A percentile compares a stretch with the other conserved stretches of the same genome.
These are phyloP conservation scores for Gynochthodes officinalis DNA, from an alignment of 257 asterid genomes.

Conservation along the genomic window DNA sequence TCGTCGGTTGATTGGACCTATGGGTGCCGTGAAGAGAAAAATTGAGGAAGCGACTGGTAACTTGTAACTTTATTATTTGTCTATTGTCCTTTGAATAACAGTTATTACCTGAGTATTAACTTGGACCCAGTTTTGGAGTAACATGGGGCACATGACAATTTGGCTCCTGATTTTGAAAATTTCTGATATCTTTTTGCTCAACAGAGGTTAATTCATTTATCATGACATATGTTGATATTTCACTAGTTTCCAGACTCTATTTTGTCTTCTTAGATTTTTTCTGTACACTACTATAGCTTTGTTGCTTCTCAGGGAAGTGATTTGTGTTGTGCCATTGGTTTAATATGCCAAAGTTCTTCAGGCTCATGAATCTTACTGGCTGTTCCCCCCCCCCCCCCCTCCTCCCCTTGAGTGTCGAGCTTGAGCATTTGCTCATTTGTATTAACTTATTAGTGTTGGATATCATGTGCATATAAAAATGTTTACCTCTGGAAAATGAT, in stretches of 20 bases:
- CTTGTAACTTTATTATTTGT: conserved; percentile 1
- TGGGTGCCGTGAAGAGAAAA: conserved; percentile 85
- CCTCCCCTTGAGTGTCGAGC: too few relatives aligned
- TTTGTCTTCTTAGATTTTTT: too few relatives aligned
- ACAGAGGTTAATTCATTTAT: too few relatives aligned
- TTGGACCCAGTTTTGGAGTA: background rate
- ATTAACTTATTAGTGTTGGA: conserved; percentile 1
- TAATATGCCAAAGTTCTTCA: background rate
- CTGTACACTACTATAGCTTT: background rate
- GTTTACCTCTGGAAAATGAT: background rate
- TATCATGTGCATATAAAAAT: background rate
- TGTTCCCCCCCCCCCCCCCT: too few relatives aligned
- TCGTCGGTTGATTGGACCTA: conserved; percentile 94
- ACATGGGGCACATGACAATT: background rate
- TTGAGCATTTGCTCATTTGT: background rate
- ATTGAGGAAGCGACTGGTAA: conserved; percentile 95
- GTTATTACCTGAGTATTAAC: background rate
- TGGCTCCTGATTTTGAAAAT: background rate
- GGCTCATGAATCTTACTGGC: too few relatives aligned
- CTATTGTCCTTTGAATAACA: background rate
- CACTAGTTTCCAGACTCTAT: background rate
- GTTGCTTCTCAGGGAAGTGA: background rate
- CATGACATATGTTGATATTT: background rate
- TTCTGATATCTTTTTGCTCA: too few relatives aligned
- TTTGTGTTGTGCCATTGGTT: background rate